These are phyloP conservation scores for Cystobasidiopsis lactophilus DNA, from an alignment of 768 basidiomycete species.

Conservation along the genomic window DNA sequence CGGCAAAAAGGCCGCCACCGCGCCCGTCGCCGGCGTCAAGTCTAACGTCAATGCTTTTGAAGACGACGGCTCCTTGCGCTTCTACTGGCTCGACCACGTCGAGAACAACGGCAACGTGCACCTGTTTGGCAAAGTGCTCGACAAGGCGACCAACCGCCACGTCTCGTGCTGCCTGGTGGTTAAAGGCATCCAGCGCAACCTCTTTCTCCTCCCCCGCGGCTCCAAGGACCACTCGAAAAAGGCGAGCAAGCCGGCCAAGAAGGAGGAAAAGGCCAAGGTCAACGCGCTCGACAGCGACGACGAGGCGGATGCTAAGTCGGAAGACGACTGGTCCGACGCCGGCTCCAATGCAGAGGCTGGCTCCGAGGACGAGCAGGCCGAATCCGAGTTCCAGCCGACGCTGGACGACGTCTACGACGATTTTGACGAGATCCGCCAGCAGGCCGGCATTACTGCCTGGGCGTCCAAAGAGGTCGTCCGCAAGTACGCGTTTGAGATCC, in stretches of 20 bases:
- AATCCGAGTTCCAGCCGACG: slow-evolving; percentile 54
- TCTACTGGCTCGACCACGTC: slow-evolving; percentile 97
- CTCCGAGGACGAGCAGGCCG: slow-evolving; percentile 32
- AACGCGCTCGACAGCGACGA: slow-evolving; percentile 11
- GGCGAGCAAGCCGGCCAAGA: neutral
- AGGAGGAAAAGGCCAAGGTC: neutral
- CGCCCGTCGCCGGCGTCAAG: neutral
- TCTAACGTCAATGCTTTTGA: slow-evolving; percentile 38
- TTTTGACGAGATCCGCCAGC: slow-evolving; percentile 54
- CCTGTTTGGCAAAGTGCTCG: slow-evolving; percentile 76
- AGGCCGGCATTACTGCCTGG: slow-evolving; percentile 51
- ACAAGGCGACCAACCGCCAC: slow-evolving; percentile 34
- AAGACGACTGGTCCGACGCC: neutral
- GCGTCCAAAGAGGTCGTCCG: slow-evolving; percentile 65
- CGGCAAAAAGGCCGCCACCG: slow-evolving; percentile 7
- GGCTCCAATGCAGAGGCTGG: neutral
- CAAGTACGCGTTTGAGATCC: slow-evolving; percentile 77
- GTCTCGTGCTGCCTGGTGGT: slow-evolving; percentile 71
- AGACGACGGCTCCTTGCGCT: slow-evolving; percentile 57
- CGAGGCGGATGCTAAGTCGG: slow-evolving; percentile 6
- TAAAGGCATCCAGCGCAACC: slow-evolving; percentile 64
- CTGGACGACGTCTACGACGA: slow-evolving; percentile 54
- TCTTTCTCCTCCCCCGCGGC: slow-evolving; percentile 66
- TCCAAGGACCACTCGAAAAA: slow-evolving; percentile 32
- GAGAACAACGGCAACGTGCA: slow-evolving; percentile 59